Percentiles rank a stretch among this genome's conserved stretches.
These are phyloP conservation scores for Apiotrichum porosum DNA, from an alignment of 1,284 basidiomycete genomes.

Conservation along the genomic window DNA sequence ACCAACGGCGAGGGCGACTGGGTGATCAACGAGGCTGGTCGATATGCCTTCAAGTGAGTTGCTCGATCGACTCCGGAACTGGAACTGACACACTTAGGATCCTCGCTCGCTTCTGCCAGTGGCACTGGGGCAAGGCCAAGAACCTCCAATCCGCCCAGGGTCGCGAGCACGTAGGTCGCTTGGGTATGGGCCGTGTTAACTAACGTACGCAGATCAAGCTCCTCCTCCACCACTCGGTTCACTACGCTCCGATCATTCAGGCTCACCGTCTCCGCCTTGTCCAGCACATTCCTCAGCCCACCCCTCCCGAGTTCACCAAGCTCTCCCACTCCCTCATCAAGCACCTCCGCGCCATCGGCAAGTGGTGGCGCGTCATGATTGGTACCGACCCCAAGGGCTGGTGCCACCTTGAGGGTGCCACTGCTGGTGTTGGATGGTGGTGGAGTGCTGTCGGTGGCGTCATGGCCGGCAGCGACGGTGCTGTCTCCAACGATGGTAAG, in stretches of 20 bases:
- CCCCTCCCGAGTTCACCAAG: conserved; percentile 20
- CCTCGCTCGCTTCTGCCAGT: conserved; percentile 40
- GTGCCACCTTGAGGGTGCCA: conserved; percentile 38
- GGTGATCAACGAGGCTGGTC: conserved; percentile 41
- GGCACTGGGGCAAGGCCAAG: conserved; percentile 45
- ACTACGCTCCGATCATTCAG: conserved; percentile 42
- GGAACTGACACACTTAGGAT: no score
- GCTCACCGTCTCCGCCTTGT: conserved; percentile 35
- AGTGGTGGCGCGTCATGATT: conserved; percentile 47
- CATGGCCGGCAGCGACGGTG: conserved; percentile 39
- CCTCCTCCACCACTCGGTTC: conserved; percentile 39
- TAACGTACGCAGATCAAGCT: conserved; percentile 27
- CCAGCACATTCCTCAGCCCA: conserved; percentile 11
- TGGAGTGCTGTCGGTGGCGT: conserved; percentile 48
- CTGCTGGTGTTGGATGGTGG: conserved; percentile 47
- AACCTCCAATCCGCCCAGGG: conserved; percentile 33
- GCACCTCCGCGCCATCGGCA: conserved; percentile 45
- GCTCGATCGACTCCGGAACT: no score
- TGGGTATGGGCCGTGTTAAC: not conserved
- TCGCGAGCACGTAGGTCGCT: conserved; percentile 28
- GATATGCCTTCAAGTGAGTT: conserved; percentile 49
- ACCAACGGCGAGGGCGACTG: conserved; percentile 32
- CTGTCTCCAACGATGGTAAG: conserved; percentile 45
- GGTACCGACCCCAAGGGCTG: conserved; percentile 45
- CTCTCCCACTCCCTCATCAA: conserved; percentile 37